A percentile compares a stretch with the other conserved stretches of the same genome.
Evolutionary conservation across 176 grass and related monocot genomes (phyloP).

Genomic region (Hsuehochloa calcarea): DNA sequence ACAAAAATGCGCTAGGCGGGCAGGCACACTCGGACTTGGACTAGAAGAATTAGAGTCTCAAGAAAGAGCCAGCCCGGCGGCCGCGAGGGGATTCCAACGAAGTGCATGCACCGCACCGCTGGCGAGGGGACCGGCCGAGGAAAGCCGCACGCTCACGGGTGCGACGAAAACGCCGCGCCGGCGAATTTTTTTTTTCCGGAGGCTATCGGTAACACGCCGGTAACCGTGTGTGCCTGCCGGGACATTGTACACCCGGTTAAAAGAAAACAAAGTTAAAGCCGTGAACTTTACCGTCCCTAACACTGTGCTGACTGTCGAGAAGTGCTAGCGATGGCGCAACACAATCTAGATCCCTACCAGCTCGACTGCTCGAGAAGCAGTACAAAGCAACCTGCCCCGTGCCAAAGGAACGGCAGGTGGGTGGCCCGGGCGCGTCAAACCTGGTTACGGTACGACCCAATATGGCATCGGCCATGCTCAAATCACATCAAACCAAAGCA

Average conservation of each 20-base stretch:
- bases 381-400: background rate
- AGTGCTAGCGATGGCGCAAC: background rate
- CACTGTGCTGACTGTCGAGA: background rate
- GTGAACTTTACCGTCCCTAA: background rate
- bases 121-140: background rate
- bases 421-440: background rate
- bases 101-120: conserved; percentile 15
- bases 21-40: background rate
- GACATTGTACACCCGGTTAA: no score
- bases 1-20: background rate
- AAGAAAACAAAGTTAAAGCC: no score
- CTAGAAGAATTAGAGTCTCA: background rate
- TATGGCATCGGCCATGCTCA: background rate
- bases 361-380: background rate
- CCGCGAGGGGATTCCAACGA: background rate
- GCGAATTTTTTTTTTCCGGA: no score
- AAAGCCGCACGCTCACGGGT: conserved; percentile 8
- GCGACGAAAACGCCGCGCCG: background rate
- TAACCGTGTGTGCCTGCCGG: no score
- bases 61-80: background rate
- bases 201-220: no score
- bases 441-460: background rate
- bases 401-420: background rate
- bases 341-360: background rate
- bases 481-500: background rate